A percentile compares a stretch with the other conserved stretches of the same genome.
Evolutionary conservation across 2,329 filamentous ascomycete genomes (phyloP).

Genomic region (Penicillium sp.): DNA sequence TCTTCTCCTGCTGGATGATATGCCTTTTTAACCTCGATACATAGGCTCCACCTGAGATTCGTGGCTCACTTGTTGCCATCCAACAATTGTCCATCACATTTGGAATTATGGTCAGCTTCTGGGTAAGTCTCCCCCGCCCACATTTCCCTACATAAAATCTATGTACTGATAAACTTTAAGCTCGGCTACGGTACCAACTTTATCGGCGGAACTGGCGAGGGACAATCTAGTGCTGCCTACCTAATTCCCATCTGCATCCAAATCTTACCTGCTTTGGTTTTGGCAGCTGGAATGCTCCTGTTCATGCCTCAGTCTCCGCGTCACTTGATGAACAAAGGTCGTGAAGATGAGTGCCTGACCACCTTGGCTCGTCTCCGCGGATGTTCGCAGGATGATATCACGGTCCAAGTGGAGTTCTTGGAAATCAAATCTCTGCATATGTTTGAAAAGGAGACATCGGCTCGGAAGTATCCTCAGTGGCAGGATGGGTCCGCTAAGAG

Average conservation of each 20-base stretch:
- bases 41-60: constrained; percentile 33
- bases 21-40: not conserved
- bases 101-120: constrained; percentile 40
- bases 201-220: constrained; percentile 59
- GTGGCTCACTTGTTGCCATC: constrained; percentile 35
- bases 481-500: constrained; percentile 58
- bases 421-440: constrained; percentile 76
- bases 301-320: constrained; percentile 77
- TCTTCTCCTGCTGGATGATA: not conserved
- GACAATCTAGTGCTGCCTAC: constrained; percentile 47
- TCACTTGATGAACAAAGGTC: constrained; percentile 69
- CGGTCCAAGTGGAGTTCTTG: constrained; percentile 71
- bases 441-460: constrained; percentile 71
- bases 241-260: constrained; percentile 48
- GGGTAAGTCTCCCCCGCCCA: constrained; percentile 19
- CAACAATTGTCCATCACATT: constrained; percentile 40
- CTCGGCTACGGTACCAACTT: constrained; percentile 50
- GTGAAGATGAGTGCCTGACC: constrained; percentile 65
- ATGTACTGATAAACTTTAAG: not conserved
- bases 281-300: constrained; percentile 62
- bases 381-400: constrained; percentile 62
- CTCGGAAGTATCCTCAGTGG: constrained; percentile 61
- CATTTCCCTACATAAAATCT: no score
- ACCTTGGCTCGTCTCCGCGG: constrained; percentile 65
- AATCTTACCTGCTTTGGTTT: constrained; percentile 63